These are phyloP conservation scores for Agarophyton chilense DNA, from an alignment of 23 red algal genomes.

Conservation along the genomic window DNA sequence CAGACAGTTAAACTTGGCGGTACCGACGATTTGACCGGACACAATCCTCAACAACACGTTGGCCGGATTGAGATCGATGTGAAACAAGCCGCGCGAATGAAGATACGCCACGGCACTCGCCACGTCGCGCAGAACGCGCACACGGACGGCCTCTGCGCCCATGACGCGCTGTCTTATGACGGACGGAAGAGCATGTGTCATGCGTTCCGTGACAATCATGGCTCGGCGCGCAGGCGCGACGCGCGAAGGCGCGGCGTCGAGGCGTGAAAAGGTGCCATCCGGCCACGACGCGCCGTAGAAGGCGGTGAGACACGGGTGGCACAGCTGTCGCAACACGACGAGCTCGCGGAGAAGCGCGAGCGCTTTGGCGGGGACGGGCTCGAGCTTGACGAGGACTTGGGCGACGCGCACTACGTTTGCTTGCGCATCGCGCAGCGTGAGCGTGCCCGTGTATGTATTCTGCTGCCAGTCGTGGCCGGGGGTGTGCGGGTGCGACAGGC, in stretches of 20 bases:
- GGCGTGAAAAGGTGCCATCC: neutral
- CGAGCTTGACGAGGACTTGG: slow-evolving; percentile 4
- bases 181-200: slow-evolving; percentile 1
- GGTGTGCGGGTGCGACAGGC: neutral
- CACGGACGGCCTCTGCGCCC: neutral
- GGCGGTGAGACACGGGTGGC: slow-evolving; percentile 16
- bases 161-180: neutral
- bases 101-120: slow-evolving; percentile 24
- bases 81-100: slow-evolving; percentile 18
- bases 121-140: slow-evolving; percentile 23
- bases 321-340: neutral
- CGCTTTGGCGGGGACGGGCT: neutral
- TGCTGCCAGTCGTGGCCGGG: neutral
- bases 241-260: neutral
- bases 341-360: neutral
- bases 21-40: slow-evolving; percentile 9
- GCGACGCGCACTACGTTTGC: neutral
- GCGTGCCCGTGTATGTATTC: neutral
- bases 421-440: slow-evolving; percentile 22
- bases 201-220: slow-evolving; percentile 13
- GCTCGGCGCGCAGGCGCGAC: neutral
- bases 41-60: slow-evolving; percentile 5
- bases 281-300: slow-evolving; percentile 37
- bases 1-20: slow-evolving; percentile 6
- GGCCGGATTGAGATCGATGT: slow-evolving; percentile 8